A percentile compares a stretch with the other conserved stretches of the same genome.
Evolutionary conservation across 768 basidiomycete genomes (phyloP).

Genomic region (Amanita pallidorosea): DNA sequence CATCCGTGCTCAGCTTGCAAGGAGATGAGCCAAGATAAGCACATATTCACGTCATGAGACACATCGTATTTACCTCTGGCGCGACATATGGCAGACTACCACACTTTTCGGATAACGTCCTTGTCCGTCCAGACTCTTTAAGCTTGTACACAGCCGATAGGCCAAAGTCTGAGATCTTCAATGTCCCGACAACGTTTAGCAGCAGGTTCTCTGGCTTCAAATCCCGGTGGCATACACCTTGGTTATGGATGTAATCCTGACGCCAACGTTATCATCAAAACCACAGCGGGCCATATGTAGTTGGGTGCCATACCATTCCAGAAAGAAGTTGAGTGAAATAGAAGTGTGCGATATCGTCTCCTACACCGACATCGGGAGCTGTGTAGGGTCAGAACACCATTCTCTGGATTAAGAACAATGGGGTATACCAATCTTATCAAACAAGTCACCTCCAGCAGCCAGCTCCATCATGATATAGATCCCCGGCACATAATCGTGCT

Average conservation of each 20-base stretch:
- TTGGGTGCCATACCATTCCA: constrained; percentile 54
- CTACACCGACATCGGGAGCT: constrained; percentile 88
- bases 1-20: constrained; percentile 49
- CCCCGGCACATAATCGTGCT: constrained; percentile 56
- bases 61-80: constrained; percentile 64
- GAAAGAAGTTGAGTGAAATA: constrained; percentile 82
- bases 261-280: not conserved
- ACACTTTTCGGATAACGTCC: constrained; percentile 71
- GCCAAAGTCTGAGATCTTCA: constrained; percentile 96
- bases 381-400: not conserved
- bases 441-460: constrained; percentile 89
- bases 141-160: constrained; percentile 84
- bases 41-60: not conserved
- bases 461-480: constrained; percentile 91
- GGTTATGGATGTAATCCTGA: constrained; percentile 74
- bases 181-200: constrained; percentile 68
- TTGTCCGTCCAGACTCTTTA: constrained; percentile 68
- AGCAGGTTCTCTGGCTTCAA: constrained; percentile 95
- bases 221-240: constrained; percentile 94
- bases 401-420: not conserved
- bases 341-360: constrained; percentile 78
- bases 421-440: constrained; percentile 93
- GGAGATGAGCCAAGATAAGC: not conserved
- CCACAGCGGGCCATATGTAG: not conserved
- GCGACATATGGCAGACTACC: constrained; percentile 93